A percentile compares a stretch with the other conserved stretches of the same genome.
Evolutionary conservation across 495 filamentous ascomycete species (phyloP).

Genomic region (Tuber magnatum): DNA sequence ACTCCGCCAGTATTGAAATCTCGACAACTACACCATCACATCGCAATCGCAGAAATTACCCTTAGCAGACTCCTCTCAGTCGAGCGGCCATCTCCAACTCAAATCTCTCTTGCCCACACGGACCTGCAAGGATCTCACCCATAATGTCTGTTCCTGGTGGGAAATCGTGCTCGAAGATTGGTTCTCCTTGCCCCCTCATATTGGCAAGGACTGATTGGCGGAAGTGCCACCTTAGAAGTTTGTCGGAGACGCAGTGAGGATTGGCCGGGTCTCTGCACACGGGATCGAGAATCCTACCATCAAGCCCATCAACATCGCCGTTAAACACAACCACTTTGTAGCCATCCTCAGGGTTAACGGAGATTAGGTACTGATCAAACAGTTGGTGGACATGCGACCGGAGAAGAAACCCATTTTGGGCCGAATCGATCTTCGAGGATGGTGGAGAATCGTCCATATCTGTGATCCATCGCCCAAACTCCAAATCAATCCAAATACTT

Average conservation of each 20-base stretch:
- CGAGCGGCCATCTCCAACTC: constrained; percentile 25
- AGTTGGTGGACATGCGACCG: constrained; percentile 18
- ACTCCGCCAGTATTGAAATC: not conserved
- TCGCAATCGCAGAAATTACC: not conserved
- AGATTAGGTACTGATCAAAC: constrained; percentile 34
- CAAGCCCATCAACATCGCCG: constrained; percentile 26
- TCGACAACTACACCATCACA: not conserved
- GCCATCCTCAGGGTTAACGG: constrained; percentile 36
- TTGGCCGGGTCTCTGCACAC: constrained; percentile 30
- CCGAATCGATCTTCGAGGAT: constrained; percentile 33
- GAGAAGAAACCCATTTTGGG: constrained; percentile 34
- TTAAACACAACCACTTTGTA: constrained; percentile 40
- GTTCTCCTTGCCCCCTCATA: constrained; percentile 41
- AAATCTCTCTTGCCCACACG: constrained; percentile 33
- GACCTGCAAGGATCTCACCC: constrained; percentile 32
- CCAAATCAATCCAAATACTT: constrained; percentile 23
- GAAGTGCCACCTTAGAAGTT: constrained; percentile 42
- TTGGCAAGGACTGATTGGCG: constrained; percentile 40
- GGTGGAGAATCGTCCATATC: constrained; percentile 29
- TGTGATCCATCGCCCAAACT: constrained; percentile 22
- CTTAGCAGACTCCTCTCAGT: not conserved
- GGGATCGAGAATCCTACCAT: constrained; percentile 36
- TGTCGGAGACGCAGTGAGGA: constrained; percentile 32
- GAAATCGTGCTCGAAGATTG: constrained; percentile 42
- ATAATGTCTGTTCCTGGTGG: constrained; percentile 39